Evolutionary conservation across 2,329 filamentous ascomycete species (phyloP), one percentile per base, ranked within the genome.

Genomic region (Myrmaecium sp.): DNA sequence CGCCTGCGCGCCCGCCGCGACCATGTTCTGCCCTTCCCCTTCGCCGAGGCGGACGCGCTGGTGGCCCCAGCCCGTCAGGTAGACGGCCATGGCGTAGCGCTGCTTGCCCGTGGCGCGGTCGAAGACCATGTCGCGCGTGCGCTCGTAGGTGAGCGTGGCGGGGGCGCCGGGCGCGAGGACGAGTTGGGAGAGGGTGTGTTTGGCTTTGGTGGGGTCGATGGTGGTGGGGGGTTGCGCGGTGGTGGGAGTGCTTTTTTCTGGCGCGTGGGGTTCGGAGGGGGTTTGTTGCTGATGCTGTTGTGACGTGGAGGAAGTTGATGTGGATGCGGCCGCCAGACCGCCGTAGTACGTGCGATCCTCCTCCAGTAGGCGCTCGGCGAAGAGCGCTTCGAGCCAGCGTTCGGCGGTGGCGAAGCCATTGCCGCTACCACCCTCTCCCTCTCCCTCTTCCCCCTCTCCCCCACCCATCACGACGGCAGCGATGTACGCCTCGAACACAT

Each of bases 401-500:
- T 74, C 63, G 2, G 66, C 73, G 2, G 59, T 61, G 5, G 49
- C 35, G 24, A 76, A 64, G 1, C 84, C 83, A 24, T 68, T 46
- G 3, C 27, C 24, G n/a, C n/a, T n/a, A n/a, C n/a, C n/a, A n/a
- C n/a, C n/a, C n/a, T n/a, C n/a, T n/a, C n/a, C n/a, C n/a, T n/a
- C n/a, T n/a, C n/a, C n/a, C n/a, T n/a, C n/a, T n/a, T n/a, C n/a
- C n/a, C n/a, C n/a, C n/a, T n/a, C n/a, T n/a, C n/a, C n/a, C n/a
- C n/a, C n/a, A n/a, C n/a, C n/a, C n/a, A n/a, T n/a, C n/a, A 92
- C 65, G 5, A 84, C 54, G 3, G 77, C 84, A 6, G 78, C 84
- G 10, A 92, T 69, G 39, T 91, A 94, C 0, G 86, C 78, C 48
- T 95, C 86, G 40, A 94, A 91, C 11, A 94, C 64, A 44, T 95